Evolutionary conservation across 352 stramenopile genomes (phyloP).

Genomic region (Pythium scleroteichum): DNA sequence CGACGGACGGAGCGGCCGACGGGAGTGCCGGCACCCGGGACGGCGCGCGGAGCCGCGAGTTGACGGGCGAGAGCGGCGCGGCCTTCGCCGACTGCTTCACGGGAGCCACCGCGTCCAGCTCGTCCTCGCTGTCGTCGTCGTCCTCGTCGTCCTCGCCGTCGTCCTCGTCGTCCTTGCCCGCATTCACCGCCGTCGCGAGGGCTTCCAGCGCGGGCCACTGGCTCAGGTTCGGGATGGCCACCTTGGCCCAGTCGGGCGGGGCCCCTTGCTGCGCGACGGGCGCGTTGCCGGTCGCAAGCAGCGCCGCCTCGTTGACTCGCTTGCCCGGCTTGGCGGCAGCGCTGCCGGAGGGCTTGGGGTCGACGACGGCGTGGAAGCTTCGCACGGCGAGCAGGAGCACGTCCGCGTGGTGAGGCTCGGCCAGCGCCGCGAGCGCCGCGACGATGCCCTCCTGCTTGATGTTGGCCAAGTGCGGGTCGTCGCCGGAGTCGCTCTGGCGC

Average conservation of each 20-base stretch:
- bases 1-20: constrained; percentile 21
- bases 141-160: constrained; percentile 36
- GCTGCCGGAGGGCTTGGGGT: constrained; percentile 22
- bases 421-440: constrained; percentile 51
- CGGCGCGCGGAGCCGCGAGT: constrained; percentile 25
- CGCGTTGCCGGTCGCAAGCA: constrained; percentile 25
- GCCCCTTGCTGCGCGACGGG: constrained; percentile 50
- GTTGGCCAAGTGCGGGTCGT: constrained; percentile 46
- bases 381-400: constrained; percentile 40
- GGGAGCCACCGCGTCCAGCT: neutral
- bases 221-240: constrained; percentile 48
- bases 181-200: constrained; percentile 20
- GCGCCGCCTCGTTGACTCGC: constrained; percentile 26
- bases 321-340: constrained; percentile 8
- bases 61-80: constrained; percentile 16
- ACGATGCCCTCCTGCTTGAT: constrained; percentile 78
- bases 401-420: constrained; percentile 63
- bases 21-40: constrained; percentile 5
- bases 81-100: neutral
- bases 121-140: constrained; percentile 31
- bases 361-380: constrained; percentile 21
- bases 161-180: constrained; percentile 23
- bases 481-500: constrained; percentile 33
- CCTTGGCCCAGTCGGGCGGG: constrained; percentile 56
- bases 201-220: constrained; percentile 53